Evolutionary conservation across 2,329 filamentous ascomycete species (phyloP).

Genomic region (Podosphaera aphanis): DNA sequence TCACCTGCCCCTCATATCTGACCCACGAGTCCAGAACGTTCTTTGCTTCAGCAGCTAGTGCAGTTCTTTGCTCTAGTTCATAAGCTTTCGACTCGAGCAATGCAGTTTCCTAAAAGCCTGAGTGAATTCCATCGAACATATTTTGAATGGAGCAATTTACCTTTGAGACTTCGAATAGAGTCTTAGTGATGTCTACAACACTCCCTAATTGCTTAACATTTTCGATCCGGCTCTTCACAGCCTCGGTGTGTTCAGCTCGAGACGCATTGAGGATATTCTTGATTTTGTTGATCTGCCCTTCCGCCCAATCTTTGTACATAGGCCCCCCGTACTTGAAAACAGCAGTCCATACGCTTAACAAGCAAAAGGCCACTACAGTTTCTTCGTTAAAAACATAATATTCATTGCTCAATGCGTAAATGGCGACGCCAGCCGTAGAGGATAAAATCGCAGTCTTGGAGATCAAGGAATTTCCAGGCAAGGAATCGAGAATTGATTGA

Average conservation of each 20-base stretch:
- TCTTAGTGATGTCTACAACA: constrained; percentile 92
- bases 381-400: constrained; percentile 99
- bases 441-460: constrained; percentile 96
- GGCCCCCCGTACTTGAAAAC: constrained; percentile 88
- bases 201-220: constrained; percentile 85
- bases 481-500: constrained; percentile 76
- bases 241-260: constrained; percentile 79
- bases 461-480: constrained; percentile 76
- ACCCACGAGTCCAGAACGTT: constrained; percentile 93
- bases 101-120: constrained; percentile 47
- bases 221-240: constrained; percentile 82
- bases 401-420: constrained; percentile 97
- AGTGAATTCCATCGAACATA: neutral
- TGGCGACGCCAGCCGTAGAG: constrained; percentile 66
- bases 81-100: constrained; percentile 86
- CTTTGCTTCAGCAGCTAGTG: constrained; percentile 83
- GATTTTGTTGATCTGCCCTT: constrained; percentile 75
- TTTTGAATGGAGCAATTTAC: constrained; percentile 24
- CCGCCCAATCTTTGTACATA: constrained; percentile 77
- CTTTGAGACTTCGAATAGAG: constrained; percentile 94
- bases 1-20: constrained; percentile 93
- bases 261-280: constrained; percentile 87
- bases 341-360: constrained; percentile 78
- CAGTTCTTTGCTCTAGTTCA: constrained; percentile 91
- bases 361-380: constrained; percentile 76